Evolutionary conservation across 2,329 filamentous ascomycete genomes (phyloP).

Genomic region (Aspergillus thermomutatus): DNA sequence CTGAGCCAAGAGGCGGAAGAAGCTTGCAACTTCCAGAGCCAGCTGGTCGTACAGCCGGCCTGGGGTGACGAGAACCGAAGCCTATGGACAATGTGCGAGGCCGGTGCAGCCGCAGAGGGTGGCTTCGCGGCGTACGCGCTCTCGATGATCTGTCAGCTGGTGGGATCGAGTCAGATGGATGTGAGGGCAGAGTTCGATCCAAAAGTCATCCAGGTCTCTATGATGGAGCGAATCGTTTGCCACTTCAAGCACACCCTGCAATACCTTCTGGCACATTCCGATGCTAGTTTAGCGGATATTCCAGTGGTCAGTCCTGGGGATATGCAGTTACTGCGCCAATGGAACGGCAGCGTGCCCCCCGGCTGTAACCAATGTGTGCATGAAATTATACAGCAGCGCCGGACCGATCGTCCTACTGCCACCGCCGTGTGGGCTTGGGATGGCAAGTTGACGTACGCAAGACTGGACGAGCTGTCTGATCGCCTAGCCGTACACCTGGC

Average conservation of each 20-base stretch:
- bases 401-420: background rate
- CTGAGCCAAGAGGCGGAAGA: conserved; percentile 42
- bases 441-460: conserved; percentile 5
- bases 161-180: background rate
- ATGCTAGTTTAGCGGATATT: no score
- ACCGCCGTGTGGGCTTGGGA: conserved; percentile 8
- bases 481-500: conserved; percentile 20
- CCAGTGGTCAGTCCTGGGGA: no score
- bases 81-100: background rate
- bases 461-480: conserved; percentile 20
- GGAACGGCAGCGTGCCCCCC: no score
- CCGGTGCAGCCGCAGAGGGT: background rate
- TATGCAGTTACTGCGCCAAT: no score
- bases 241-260: background rate
- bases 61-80: background rate
- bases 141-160: background rate
- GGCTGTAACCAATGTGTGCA: no score
- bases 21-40: conserved; percentile 40
- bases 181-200: background rate
- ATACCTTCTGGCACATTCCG: no score
- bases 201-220: no score
- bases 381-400: no score
- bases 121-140: background rate
- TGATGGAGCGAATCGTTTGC: background rate
- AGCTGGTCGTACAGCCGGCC: conserved; percentile 35